Evolutionary conservation across 129 eudicot species (phyloP), one percentile per base, ranked within the genome.

Genomic region (Lactuca sativa): DNA sequence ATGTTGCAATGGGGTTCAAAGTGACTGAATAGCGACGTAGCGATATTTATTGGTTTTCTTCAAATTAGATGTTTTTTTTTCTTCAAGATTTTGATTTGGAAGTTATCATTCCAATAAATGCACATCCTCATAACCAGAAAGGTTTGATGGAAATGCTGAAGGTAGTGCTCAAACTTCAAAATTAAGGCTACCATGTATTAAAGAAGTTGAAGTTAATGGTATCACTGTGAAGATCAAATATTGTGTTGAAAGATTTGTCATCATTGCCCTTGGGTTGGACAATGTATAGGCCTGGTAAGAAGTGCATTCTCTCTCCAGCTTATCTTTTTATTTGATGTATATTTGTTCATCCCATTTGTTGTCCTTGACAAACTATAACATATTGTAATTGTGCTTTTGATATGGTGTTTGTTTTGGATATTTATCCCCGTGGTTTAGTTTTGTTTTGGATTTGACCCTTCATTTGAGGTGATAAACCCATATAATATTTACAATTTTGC

Each of bases 191-290:
- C 95, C 99, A 15, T 97, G 99, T 54, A 71, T 93, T 17, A 93
- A 87, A 75, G 99, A 93, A 87, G 99, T 93, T 61, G 92, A 93
- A 80, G 99, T 93, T 9, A 93, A 93, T 78, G 99, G 99, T 52
- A 65, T 83, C 53, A 82, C 95, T 31, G 95, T 93, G 71, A 93
- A 93, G 79, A 85, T 93, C 54, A 93, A 93, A 85, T 93, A 93
- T 71, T 93, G 99, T 55, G 99, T 93, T 32, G 99, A 93, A 70
- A 76, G 99, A 66, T 93, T 93, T 78, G 99, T 76, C 99, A 93
- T 43, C 99, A 93, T 84, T 93, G 99, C 82, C 99, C 99, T 59
- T 93, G 99, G 99, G 99, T 93, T 58, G 99, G 99, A 41, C 99
- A 93, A 80, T 93, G 99, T 85, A 93, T 93, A 66, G 99, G 99